Base-by-base conservation (phyloP, 140 eudicot genomes). In the Anethum foeniculum region DNA sequence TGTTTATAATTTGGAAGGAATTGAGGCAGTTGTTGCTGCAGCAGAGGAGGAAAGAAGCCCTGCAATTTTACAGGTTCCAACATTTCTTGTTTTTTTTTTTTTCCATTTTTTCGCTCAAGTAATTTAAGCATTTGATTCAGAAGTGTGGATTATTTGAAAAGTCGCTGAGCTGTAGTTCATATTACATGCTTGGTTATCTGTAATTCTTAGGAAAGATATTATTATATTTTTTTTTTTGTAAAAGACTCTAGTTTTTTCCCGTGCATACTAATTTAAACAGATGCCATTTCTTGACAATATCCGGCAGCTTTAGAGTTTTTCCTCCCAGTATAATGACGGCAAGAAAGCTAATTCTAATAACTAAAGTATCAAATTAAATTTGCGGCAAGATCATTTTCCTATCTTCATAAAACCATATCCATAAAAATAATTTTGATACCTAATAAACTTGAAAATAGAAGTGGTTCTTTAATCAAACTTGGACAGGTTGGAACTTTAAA, bases 21-120 rank as follows among this genome's bases (percentile, higher is more conserved):
- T 93, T 77, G 97, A 91, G 85, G 97, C 99, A 34, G 99, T 95
- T 87, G 83, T 92, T 87, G 88, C 97, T 82, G 97, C 99, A 43
- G 99, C 99, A 9, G 99, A 95, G 90, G 93, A 92, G 76, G 89
- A 85, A 85, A 83, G 85, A 36, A 95, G 99, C 81, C 97, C 99
- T 69, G 98, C 99, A 79, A 95, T 95, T 79, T 91, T 95, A 84
- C 99, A 95, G 99, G 99, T 93, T 75, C 74, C 64, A n/a, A 62
- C 51, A 49, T 18, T 84, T 64, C 1, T 72, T 71, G 71, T 76
- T 68, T 43, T 47, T 28, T n/a, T n/a, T 28, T 14, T 60, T 6
- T 60, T 60, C 30, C 6, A 5, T 28, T 65, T 10, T 67, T 67
- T 30, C 16, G 0, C 38, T 27, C 38, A 3, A 62, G 7, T 8